Base-by-base conservation (phyloP, 2,329 filamentous ascomycete genomes). In the Fusarium tanahbumbuense region DNA sequence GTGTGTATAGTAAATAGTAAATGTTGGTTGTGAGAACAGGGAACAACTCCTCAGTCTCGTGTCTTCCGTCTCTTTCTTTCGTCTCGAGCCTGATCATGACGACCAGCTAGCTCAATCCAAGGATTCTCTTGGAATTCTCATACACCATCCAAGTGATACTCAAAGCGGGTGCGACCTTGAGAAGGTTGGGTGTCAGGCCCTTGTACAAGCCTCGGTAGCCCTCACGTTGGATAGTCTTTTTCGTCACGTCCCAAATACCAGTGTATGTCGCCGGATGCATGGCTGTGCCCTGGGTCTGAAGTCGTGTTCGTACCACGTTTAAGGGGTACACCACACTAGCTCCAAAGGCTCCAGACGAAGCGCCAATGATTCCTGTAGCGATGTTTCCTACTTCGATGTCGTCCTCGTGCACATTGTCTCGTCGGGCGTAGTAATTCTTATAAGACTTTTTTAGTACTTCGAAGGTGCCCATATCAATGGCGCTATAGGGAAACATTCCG, bases 401-500 rank as follows among this genome's bases (percentile, higher is more conserved):
- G 71, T 97, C 93, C 78, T 97, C 93, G 75, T 93, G 91, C 71
- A 92, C 90, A 45, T 90, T 89, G 12, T 88, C 81, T 34, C 86
- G 82, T 61, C 88, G 89, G 15, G 93, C 92, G 76, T 93, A 92
- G 70, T 91, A 90, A 6, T 82, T 82, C 34, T 91, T 87, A 69
- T 97, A 89, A 10, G 85, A 85, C 49, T 88, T 89, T 81, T 99
- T 99, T 67, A 98, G 87, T 64, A 96, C 89, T 81, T 99, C 96
- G 76, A 98, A 99, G 1, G 93, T 97, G 70, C 93, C 93, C 76
- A 99, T 91, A 78, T 99, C 96, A 77, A 99, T 97, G 52, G 96
- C 96, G 44, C 94, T 95, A 79, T 98, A 99, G 0, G 96, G 96
- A 76, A 99, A 99, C 90, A 98, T 98, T 78, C 96, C 96, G 53